Percentiles rank a stretch among this genome's conserved stretches.
Evolutionary conservation across 495 filamentous ascomycete genomes (phyloP).

Genomic region (Evansstolkia leycettana): DNA sequence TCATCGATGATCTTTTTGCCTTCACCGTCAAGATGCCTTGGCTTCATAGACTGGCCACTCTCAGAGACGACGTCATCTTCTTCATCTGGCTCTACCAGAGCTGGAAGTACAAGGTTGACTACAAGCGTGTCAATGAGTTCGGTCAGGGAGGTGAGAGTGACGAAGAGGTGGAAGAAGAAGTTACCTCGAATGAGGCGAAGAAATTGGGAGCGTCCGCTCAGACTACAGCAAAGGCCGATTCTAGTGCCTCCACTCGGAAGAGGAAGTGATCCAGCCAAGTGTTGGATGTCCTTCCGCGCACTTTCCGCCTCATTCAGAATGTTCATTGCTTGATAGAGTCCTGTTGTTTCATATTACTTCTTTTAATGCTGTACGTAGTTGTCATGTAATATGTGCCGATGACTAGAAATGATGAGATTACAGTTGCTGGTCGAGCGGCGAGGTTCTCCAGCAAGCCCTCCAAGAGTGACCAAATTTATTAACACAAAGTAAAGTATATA

Average conservation of each 20-base stretch:
- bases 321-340: no score
- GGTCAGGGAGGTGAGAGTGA: slow-evolving; percentile 90
- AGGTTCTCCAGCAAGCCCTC: no score
- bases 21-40: slow-evolving; percentile 99
- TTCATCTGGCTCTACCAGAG: slow-evolving; percentile 97
- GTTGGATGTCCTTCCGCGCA: no score
- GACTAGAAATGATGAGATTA: no score
- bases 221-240: slow-evolving; percentile 21
- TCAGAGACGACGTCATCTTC: slow-evolving; percentile 95
- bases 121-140: slow-evolving; percentile 90
- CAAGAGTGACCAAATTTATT: no score
- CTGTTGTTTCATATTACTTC: no score
- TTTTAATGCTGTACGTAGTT: no score
- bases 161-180: slow-evolving; percentile 44
- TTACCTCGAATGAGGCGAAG: slow-evolving; percentile 24
- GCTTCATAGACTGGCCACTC: slow-evolving; percentile 84
- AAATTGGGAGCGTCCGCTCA: slow-evolving; percentile 17
- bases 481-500: no score
- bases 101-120: slow-evolving; percentile 87
- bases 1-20: slow-evolving; percentile 82
- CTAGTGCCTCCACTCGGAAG: slow-evolving; percentile 25
- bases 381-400: no score
- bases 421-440: no score
- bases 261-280: slow-evolving; percentile 22
- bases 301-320: no score